A percentile compares a stretch with the other conserved stretches of the same genome.
Conservation (phyloP, 2,329 filamentous ascomycete genomes). For the Ceratocystis eucalypticola region DNA sequence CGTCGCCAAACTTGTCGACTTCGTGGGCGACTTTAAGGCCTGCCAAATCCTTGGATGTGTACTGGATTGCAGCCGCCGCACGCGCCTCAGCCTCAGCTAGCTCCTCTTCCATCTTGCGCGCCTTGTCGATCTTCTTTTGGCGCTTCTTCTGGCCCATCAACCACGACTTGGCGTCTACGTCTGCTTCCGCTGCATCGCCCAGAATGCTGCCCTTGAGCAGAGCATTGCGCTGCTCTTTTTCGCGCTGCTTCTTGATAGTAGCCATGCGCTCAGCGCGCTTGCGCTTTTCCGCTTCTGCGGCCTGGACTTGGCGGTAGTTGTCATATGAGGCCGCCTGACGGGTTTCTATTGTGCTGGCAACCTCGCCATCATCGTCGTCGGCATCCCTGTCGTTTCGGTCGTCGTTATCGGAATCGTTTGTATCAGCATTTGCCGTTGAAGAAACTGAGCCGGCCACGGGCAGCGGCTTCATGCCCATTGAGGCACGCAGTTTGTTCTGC, state of each 20-base stretch:
- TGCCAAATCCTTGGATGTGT: slow-evolving; percentile 73
- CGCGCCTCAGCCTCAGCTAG: slow-evolving; percentile 60
- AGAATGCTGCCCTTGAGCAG: slow-evolving; percentile 72
- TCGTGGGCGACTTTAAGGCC: slow-evolving; percentile 90
- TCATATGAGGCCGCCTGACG: slow-evolving; percentile 59
- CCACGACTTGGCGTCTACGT: slow-evolving; percentile 77
- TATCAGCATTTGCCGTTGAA: slow-evolving; percentile 24
- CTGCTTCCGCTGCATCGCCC: slow-evolving; percentile 57
- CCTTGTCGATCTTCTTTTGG: slow-evolving; percentile 77
- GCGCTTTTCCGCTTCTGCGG: slow-evolving; percentile 62
- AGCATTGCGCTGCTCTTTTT: slow-evolving; percentile 62
- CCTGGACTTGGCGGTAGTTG: slow-evolving; percentile 53
- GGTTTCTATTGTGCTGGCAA: slow-evolving; percentile 70
- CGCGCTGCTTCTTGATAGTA: slow-evolving; percentile 74
- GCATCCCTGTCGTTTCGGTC: slow-evolving; percentile 31
- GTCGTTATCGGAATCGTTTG: slow-evolving; percentile 32
- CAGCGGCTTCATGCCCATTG: slow-evolving; percentile 79
- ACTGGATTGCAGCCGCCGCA: slow-evolving; percentile 50
- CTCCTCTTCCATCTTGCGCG: slow-evolving; percentile 59
- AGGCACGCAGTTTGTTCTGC: slow-evolving; percentile 80
- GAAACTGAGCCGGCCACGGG: slow-evolving; percentile 57
- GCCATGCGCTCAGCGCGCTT: slow-evolving; percentile 69
- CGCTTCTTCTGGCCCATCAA: slow-evolving; percentile 80
- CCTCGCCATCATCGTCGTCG: slow-evolving; percentile 51
- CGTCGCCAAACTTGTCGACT: slow-evolving; percentile 58